These are phyloP conservation scores for Vitis hybrid DNA, from an alignment of 177 flowering plant genomes.

Conservation along the genomic window DNA sequence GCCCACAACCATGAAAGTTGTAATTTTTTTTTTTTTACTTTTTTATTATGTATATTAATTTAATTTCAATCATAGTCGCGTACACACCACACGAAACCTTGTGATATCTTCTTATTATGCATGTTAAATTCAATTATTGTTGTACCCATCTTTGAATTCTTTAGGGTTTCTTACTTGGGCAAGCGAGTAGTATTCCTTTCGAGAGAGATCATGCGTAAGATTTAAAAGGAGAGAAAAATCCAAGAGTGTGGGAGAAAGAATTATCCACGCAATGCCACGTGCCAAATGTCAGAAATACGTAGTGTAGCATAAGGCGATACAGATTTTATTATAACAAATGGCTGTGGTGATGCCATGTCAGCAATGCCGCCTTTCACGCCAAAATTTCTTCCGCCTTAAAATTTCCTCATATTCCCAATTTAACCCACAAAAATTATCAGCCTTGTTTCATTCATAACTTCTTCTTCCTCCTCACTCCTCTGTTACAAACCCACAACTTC, in stretches of 20 bases:
- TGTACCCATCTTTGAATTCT: not conserved
- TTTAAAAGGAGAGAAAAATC: too few relatives aligned
- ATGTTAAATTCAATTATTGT: too few relatives aligned
- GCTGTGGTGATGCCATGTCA: constrained; percentile 47
- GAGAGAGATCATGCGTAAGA: too few relatives aligned
- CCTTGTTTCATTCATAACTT: not conserved
- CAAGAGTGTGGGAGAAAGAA: constrained; percentile 14
- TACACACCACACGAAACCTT: too few relatives aligned
- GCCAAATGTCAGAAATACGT: not conserved
- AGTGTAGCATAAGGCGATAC: not conserved
- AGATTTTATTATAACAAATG: constrained; percentile 28
- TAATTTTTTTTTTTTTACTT: too few relatives aligned
- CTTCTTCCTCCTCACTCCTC: not conserved
- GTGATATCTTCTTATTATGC: too few relatives aligned
- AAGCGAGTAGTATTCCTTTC: too few relatives aligned
- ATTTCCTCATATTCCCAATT: constrained; percentile 7
- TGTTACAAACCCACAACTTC: not conserved
- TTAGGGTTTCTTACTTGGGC: not conserved
- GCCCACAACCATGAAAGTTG: too few relatives aligned
- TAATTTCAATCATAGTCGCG: too few relatives aligned
- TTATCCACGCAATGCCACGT: constrained; percentile 23
- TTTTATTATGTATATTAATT: too few relatives aligned
- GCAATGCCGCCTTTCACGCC: constrained; percentile 20
- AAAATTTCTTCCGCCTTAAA: constrained; percentile 34
- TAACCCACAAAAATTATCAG: constrained; percentile 2